Percentiles rank a stretch among this genome's conserved stretches.
phyloP scores from a whole-genome alignment of 129 eudicot species.

The Smallanthus sonchifolius region DNA sequence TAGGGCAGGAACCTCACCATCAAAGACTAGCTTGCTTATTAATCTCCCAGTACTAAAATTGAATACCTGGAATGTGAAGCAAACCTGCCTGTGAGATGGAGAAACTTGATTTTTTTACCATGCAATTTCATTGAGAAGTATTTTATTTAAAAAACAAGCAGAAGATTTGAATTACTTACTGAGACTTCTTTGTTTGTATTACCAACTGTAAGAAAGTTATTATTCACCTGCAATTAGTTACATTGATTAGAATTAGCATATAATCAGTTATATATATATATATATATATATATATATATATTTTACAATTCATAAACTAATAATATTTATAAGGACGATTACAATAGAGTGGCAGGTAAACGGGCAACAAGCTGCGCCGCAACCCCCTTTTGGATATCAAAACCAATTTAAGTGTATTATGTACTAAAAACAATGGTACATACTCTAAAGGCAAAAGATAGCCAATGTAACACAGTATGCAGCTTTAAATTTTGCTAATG shows the following conservation, averaged over 20 bases:
- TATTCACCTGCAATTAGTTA: constrained; percentile 66
- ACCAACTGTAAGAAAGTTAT: constrained; percentile 89
- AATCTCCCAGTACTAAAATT: constrained; percentile 94
- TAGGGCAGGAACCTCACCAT: constrained; percentile 83
- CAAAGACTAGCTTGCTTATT: constrained; percentile 51
- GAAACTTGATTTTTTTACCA: background rate
- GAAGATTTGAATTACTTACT: constrained; percentile 34
- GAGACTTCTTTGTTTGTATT: constrained; percentile 79
- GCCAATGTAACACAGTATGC: background rate
- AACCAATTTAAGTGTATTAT: background rate
- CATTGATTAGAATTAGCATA: constrained; percentile 10
- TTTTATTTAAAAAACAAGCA: background rate
- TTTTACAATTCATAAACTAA: too few relatives aligned
- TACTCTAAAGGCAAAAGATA: constrained; percentile 1
- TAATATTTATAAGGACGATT: too few relatives aligned
- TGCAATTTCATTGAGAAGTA: background rate
- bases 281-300: background rate
- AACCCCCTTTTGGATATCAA: too few relatives aligned
- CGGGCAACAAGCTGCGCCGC: too few relatives aligned
- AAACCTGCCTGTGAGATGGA: background rate
- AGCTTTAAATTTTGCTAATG: constrained; percentile 1
- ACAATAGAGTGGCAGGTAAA: background rate
- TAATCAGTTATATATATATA: background rate
- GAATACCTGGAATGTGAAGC: constrained; percentile 62
- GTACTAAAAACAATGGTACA: constrained; percentile 7